These are phyloP conservation scores for Guillardia theta DNA, from an alignment of 78 protist genomes.

Conservation along the genomic window DNA sequence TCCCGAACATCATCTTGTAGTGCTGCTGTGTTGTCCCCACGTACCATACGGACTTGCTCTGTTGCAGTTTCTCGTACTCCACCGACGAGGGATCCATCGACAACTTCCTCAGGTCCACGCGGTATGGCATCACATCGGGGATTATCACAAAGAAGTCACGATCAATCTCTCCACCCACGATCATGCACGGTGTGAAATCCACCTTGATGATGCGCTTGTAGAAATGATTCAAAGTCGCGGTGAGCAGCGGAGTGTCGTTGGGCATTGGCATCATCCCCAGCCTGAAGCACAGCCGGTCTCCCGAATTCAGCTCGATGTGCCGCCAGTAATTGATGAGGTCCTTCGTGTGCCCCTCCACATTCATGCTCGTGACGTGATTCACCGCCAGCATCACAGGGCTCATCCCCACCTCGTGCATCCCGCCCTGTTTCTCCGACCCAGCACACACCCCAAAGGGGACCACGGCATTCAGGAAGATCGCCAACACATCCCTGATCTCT, in stretches of 20 bases:
- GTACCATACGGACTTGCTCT: too few species aligned
- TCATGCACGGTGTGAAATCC: too few species aligned
- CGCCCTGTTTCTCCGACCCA: slow-evolving; percentile 16
- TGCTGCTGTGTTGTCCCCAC: too few species aligned
- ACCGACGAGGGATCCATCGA: too few species aligned
- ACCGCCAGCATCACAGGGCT: neutral
- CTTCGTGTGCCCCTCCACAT: neutral
- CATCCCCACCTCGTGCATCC: neutral
- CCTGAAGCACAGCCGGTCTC: neutral
- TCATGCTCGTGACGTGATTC: neutral
- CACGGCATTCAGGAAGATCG: neutral
- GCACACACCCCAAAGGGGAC: neutral
- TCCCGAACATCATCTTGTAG: too few species aligned
- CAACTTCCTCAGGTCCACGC: too few species aligned
- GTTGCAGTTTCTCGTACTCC: too few species aligned
- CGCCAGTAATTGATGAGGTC: neutral
- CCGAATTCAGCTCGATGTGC: neutral
- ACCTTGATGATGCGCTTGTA: neutral
- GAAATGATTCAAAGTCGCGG: neutral
- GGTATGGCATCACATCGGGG: too few species aligned
- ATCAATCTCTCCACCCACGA: too few species aligned
- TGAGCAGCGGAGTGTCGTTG: too few species aligned
- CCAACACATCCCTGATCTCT: neutral
- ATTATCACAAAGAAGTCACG: too few species aligned
- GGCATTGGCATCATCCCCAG: neutral